Evolutionary conservation across 2,329 filamentous ascomycete genomes (phyloP).

Genomic region (Nothopassalora personata): DNA sequence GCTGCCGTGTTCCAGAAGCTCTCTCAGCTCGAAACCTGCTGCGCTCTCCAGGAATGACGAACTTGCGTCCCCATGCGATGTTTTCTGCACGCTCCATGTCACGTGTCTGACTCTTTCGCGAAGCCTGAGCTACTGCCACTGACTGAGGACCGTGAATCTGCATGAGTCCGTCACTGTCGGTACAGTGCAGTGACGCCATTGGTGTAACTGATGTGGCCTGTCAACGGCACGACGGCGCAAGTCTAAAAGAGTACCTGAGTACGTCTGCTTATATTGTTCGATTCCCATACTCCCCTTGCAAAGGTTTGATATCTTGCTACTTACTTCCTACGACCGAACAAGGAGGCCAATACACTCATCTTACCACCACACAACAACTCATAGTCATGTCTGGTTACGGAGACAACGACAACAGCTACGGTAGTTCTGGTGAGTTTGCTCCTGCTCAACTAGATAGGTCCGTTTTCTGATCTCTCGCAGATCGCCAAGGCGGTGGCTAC

Average conservation of each 20-base stretch:
- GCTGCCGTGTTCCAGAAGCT: neutral
- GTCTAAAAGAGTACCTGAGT: neutral
- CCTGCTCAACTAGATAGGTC: neutral
- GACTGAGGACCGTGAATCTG: neutral
- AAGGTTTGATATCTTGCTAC: neutral
- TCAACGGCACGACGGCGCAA: neutral
- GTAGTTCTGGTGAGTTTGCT: neutral
- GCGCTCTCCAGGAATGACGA: neutral
- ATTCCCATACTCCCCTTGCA: neutral
- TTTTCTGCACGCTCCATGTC: neutral
- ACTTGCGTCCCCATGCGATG: neutral
- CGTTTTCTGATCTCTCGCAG: neutral
- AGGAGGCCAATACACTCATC: neutral
- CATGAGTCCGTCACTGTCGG: too few species aligned
- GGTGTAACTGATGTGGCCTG: neutral
- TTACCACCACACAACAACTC: neutral
- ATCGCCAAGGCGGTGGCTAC: slow-evolving; percentile 3
- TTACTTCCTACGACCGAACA: neutral
- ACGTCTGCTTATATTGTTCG: neutral
- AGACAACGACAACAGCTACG: slow-evolving; percentile 9
- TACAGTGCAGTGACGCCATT: neutral
- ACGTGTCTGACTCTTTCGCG: neutral
- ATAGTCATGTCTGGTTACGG: slow-evolving; percentile 3
- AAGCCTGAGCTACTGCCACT: neutral
- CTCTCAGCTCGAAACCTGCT: slow-evolving; percentile 3